Conservation (phyloP, 2,329 filamentous ascomycete species). For the Emergomyces pasteurianus region DNA sequence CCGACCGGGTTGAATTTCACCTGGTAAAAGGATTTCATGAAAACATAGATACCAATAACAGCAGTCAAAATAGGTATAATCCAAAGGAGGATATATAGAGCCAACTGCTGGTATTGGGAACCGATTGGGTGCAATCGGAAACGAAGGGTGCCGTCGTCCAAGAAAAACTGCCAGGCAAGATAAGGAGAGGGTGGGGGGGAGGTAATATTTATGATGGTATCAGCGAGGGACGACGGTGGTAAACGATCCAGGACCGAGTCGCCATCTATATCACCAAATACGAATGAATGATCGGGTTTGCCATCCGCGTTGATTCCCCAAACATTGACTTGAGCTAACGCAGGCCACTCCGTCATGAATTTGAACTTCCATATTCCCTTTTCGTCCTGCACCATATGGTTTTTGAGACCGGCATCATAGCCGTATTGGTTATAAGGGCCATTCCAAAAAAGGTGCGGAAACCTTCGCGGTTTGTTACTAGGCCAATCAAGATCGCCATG, state of each 20-base stretch:
- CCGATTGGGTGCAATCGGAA: conserved; percentile 44
- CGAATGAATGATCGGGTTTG: conserved; percentile 46
- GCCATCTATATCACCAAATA: conserved; percentile 50
- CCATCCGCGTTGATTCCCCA: conserved; percentile 57
- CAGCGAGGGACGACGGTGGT: conserved; percentile 45
- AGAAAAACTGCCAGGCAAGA: conserved; percentile 43
- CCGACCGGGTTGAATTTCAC: conserved; percentile 52
- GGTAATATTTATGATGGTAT: conserved; percentile 49
- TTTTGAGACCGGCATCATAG: conserved; percentile 48
- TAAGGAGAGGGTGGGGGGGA: conserved; percentile 42
- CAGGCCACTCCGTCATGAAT: conserved; percentile 54
- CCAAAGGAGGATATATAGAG: conserved; percentile 43
- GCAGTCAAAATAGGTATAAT: conserved; percentile 42
- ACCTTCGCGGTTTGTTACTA: conserved; percentile 35
- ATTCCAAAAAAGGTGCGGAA: conserved; percentile 52
- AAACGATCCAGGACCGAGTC: conserved; percentile 51
- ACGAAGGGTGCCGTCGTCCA: conserved; percentile 43
- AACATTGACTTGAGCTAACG: conserved; percentile 49
- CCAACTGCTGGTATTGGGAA: conserved; percentile 42
- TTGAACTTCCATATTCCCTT: conserved; percentile 44
- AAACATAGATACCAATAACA: conserved; percentile 40
- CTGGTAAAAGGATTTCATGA: conserved; percentile 50
- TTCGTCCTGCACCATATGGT: conserved; percentile 39
- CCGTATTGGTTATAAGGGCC: conserved; percentile 54
- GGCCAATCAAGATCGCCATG: conserved; percentile 43